These are phyloP conservation scores for Penicillium digitatum DNA, from an alignment of 2,329 filamentous ascomycete genomes.

Conservation along the genomic window DNA sequence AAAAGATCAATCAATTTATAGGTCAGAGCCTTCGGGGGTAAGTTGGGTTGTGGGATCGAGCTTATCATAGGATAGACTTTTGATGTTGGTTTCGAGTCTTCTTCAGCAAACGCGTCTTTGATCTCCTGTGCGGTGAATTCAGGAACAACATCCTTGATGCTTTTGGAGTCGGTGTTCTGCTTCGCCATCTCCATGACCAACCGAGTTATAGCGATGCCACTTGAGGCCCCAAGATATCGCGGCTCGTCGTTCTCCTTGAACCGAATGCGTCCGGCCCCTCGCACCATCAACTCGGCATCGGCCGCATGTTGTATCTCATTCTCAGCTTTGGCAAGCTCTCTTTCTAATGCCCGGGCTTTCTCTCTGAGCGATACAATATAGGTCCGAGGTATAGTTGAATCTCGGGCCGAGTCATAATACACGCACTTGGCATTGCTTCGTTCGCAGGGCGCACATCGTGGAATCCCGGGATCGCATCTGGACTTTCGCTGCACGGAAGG, in stretches of 20 bases:
- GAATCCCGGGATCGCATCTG: slow-evolving; percentile 86
- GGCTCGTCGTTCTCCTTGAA: slow-evolving; percentile 82
- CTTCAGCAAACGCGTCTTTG: slow-evolving; percentile 63
- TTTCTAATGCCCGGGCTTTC: slow-evolving; percentile 75
- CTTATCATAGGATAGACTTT: slow-evolving; percentile 92
- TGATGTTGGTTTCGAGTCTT: slow-evolving; percentile 63
- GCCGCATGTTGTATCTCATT: slow-evolving; percentile 68
- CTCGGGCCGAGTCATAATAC: slow-evolving; percentile 87
- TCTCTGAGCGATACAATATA: slow-evolving; percentile 93
- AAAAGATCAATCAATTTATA: slow-evolving; percentile 81
- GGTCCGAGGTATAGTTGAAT: slow-evolving; percentile 77
- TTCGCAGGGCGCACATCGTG: slow-evolving; percentile 88
- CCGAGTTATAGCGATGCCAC: slow-evolving; percentile 90
- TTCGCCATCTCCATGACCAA: slow-evolving; percentile 96
- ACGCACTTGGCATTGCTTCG: slow-evolving; percentile 87
- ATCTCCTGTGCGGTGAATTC: slow-evolving; percentile 64
- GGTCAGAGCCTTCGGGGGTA: slow-evolving; percentile 70
- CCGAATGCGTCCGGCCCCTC: slow-evolving; percentile 78
- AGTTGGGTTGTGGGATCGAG: slow-evolving; percentile 68
- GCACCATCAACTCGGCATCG: slow-evolving; percentile 78
- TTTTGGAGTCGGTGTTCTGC: slow-evolving; percentile 83
- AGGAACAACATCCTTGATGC: slow-evolving; percentile 87
- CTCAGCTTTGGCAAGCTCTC: slow-evolving; percentile 73
- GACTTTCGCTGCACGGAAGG: slow-evolving; percentile 71
- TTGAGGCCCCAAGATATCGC: slow-evolving; percentile 87